Evolutionary conservation across 768 basidiomycete genomes (phyloP), one percentile per base, ranked within the genome.

Genomic region (Lyophyllum decastes): DNA sequence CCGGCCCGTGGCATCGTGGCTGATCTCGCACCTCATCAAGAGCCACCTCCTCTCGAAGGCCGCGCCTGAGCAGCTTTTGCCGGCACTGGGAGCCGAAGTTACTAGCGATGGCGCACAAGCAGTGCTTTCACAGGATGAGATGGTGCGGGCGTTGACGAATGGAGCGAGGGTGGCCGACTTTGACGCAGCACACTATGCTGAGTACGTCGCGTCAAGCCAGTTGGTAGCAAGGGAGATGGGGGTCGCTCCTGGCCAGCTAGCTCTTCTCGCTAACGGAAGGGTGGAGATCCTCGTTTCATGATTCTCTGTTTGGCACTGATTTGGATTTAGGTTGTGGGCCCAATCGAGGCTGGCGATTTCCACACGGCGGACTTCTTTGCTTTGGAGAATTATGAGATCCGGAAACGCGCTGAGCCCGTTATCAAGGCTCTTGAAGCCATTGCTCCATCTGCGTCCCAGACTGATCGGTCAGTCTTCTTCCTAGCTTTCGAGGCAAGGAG

Each of bases 361-460:
- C 61, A 72, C 7, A 71, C 83, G 0, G 80, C 80, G n/a, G 96
- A 98, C 68, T 88, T 95, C 66, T 74, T 77, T 46, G 78, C 83
- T 1, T 72, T 98, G 45, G 84, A 87, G 58, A 71, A 74, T 5
- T 95, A 89, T 69, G 97, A 99, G 71, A 70, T 87, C 44, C 75
- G 76, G 16, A 88, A 87, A 65, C 82, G 94, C 45, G 81, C 87
- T 1, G 78, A 82, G 49, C 86, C 92, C 4, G 83, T 95, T 11
- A 70, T 88, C 10, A 77, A 79, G 16, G 89, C 92, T 0, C 70
- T 98, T 27, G 67, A 82, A 52, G 80, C 76, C 2, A 74, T 89
- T 52, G 72, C 77, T 16, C 73, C 78, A n/a, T 66, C 70, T 26
- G 61, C 74, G 7, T 61, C 64, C 26, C 67, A 73, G 1, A 59